Evolutionary conservation across 2,329 filamentous ascomycete species (phyloP), one percentile per base, ranked within the genome.

Genomic region (Zopfia rhizophila): DNA sequence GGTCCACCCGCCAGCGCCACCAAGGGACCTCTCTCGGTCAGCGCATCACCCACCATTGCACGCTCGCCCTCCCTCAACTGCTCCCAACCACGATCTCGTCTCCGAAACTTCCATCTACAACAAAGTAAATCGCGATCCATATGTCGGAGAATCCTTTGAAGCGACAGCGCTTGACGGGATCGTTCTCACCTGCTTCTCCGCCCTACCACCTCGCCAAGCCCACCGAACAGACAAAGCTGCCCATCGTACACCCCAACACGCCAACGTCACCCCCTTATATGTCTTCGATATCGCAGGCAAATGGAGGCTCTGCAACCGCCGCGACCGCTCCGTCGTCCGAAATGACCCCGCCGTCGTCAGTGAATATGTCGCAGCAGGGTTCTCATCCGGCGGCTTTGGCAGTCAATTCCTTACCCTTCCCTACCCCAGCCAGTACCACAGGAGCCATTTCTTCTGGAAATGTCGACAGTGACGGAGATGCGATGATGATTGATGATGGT

Each of bases 191-290:
- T 45, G 73, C 72, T 40, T 74, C 71, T 42, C 74, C 75, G 45
- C 66, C 72, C 38, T 70, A 72, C 63, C 66, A 72, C 66, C 63
- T 61, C 56, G 66, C 65, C 60, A 69, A 69, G 66, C 52, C 65
- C 43, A 63, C 53, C 64, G 63, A 57, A 21, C 60, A 73, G 55
- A 72, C 70, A 68, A 75, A 75, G 65, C 53, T 61, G 55, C 61
- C 65, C 61, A 68, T 72, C 51, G 56, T 66, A 38, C 69, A 73
- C 38, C 75, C 75, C 35, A 74, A 77, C 57, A 79, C 76, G 7
- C 77, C 76, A 41, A 77, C 75, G 25, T 77, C 75, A 17, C 75
- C 75, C 42, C 75, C 76, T 41, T 73, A 73, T 46, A 72, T 73
- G 71, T 75, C 75, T 66, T 75, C 75, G 58, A 72, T 66, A 73